These are phyloP conservation scores for Cyclotella choctawhatcheeana DNA, from an alignment of 108 stramenopile species.

Conservation along the genomic window DNA sequence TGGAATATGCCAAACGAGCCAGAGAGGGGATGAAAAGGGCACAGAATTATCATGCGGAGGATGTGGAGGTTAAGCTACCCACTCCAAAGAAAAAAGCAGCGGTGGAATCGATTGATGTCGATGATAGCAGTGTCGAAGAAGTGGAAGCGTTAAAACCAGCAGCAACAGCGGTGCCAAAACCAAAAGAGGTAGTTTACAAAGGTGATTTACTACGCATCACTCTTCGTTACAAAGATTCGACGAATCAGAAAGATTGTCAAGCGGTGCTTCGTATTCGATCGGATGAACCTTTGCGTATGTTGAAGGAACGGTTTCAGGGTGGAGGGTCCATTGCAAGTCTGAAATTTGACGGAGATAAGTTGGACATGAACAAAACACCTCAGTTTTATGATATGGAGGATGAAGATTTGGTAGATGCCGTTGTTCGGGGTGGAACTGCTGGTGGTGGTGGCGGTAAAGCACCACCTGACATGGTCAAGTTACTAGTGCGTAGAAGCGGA, in stretches of 20 bases:
- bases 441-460: background rate
- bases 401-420: constrained; percentile 69
- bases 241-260: constrained; percentile 31
- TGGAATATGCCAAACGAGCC: constrained; percentile 29
- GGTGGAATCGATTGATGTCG: background rate
- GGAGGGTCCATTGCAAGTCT: constrained; percentile 18
- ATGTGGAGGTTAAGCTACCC: constrained; percentile 38
- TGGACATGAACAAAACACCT: constrained; percentile 57
- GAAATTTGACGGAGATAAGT: constrained; percentile 59
- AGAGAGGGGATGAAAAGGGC: constrained; percentile 37
- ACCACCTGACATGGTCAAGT: constrained; percentile 8
- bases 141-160: background rate
- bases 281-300: constrained; percentile 42
- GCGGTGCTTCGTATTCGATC: constrained; percentile 32
- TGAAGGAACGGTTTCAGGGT: constrained; percentile 29
- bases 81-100: background rate
- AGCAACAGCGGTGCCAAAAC: background rate
- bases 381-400: constrained; percentile 73
- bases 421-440: constrained; percentile 3
- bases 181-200: constrained; percentile 8
- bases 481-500: constrained; percentile 21
- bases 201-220: constrained; percentile 23
- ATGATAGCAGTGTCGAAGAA: constrained; percentile 4
- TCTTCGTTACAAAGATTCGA: constrained; percentile 26
- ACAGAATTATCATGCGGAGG: constrained; percentile 67